phyloP scores from a whole-genome alignment of 139 green algal species.

The Pleodorina starrii region DNA sequence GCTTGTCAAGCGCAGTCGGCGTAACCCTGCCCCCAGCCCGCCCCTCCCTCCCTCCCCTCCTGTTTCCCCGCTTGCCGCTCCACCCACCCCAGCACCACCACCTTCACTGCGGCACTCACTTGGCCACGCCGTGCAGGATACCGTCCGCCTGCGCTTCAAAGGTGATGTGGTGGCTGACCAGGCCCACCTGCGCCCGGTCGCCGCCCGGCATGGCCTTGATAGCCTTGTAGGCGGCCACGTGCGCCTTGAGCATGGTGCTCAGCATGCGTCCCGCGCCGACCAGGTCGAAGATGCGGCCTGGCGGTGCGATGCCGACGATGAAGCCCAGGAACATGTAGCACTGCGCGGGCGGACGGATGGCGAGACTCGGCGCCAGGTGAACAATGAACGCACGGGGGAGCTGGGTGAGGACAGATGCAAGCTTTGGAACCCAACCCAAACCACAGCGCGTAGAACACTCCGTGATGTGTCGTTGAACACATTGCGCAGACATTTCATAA shows the following conservation, averaged over 20 bases:
- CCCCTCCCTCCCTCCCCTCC: no score
- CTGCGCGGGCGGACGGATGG: constrained; percentile 17
- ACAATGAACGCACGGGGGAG: no score
- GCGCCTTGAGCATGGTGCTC: constrained; percentile 59
- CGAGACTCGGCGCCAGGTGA: neutral
- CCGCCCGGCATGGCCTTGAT: constrained; percentile 75
- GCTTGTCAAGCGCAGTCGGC: no score
- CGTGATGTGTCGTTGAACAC: no score
- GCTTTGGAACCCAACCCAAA: no score
- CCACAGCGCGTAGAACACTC: no score
- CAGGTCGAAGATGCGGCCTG: constrained; percentile 68
- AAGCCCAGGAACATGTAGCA: constrained; percentile 76
- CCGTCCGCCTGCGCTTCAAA: constrained; percentile 59
- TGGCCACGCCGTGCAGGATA: constrained; percentile 33
- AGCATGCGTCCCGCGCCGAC: constrained; percentile 46
- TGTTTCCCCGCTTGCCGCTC: no score
- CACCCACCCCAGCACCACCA: no score
- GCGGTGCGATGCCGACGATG: constrained; percentile 80
- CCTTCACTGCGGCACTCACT: no score
- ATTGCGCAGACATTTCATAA: no score
- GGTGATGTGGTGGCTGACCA: constrained; percentile 79
- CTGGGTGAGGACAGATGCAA: no score
- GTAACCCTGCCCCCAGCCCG: no score
- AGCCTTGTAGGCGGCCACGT: constrained; percentile 70
- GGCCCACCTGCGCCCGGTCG: constrained; percentile 54